Base-by-base conservation (phyloP, 2,329 filamentous ascomycete genomes). In the Fusarium sp. region DNA sequence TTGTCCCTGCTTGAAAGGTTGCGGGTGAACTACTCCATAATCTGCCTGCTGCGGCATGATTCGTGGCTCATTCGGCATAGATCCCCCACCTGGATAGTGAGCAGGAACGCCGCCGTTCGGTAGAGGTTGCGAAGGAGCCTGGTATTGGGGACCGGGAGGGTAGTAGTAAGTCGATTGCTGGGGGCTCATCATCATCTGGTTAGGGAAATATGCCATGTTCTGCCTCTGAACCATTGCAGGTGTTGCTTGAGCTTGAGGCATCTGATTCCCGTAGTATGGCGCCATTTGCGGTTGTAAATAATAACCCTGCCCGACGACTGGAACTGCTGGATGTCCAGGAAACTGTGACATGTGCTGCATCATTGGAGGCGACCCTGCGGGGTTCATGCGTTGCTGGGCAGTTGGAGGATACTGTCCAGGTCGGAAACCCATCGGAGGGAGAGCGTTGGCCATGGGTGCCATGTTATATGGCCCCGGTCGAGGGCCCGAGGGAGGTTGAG, bases 111-210 rank as follows among this genome's bases (percentile, higher is more conserved):
- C 74, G 25, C 78, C 77, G 14, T 76, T 75, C 9, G 78, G 78
- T 27, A 80, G 70, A 21, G 61, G 55, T 12, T 74, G 30, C 66
- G 68, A 25, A 73, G 78, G 7, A 72, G 74, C 49, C 79, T 81
- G 56, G 63, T 80, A 86, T 16, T 81, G 80, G 27, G 73, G 75
- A 13, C 79, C 68, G 25, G 79, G 77, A 5, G 78, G 71, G 59
- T 86, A 87, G 69, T 86, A 87, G 68, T 82, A 86, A 3, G 75
- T 76, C 18, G 80, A 74, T 59, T 84, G 82, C 9, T 77, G 75
- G 41, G 79, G 80, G 42, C 78, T 80, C 78, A 84, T 80, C 59
- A 84, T 77, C 63, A 84, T 72, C 23, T 82, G 79, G 53, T 77
- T 81, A 18, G 81, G 75, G 57, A 85, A 86, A 69, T 82, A 87